Base-by-base conservation (phyloP, 306 rosid species). In the Medicago ruthenica region DNA sequence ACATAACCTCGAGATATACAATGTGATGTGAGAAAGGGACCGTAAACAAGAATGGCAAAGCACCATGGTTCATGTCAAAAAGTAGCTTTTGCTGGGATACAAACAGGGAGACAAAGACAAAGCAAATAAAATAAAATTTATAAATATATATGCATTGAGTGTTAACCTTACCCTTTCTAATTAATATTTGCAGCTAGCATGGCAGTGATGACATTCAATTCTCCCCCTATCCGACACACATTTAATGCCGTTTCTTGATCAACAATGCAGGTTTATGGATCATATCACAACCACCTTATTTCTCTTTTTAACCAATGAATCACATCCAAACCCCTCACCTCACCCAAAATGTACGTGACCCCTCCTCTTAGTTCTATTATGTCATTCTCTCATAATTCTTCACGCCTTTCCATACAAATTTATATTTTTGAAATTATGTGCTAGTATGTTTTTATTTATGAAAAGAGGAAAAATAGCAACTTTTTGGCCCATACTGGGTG, bases 231-330 rank as follows among this genome's bases (percentile, higher is more conserved):
- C 84, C 76, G 72, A 76, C 86, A 78, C 75, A 15, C 70, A 84
- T 84, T 87, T 71, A 87, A 84, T 82, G 83, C 72, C 70, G 34
- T 63, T 73, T 73, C 73, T 77, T 75, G 22, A 76, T 73, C 63
- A 47, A 75, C 55, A 67, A 74, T 14, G 71, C 83, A 73, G 79
- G 67, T 50, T 27, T 27, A 40, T 72, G 73, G 36, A 63, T 71
- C 81, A 61, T 60, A 75, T 77, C 74, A 31, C 75, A 78, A 69
- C 50, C 57, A 59, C 54, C 57, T 59, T 63, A 0, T 79, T 67
- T 64, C 86, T 78, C 36, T 45, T 55, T 71, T 66, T 75, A 50
- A 71, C 79, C 76, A 36, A 67, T 70, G 10, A 61, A 48, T 80
- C 72, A 58, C 42, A 54, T 42, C 44, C 18, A 18, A 16, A 74